A percentile compares a stretch with the other conserved stretches of the same genome.
Conservation (phyloP, 108 stramenopile genomes). For the Fistulifera pelliculosa region DNA sequence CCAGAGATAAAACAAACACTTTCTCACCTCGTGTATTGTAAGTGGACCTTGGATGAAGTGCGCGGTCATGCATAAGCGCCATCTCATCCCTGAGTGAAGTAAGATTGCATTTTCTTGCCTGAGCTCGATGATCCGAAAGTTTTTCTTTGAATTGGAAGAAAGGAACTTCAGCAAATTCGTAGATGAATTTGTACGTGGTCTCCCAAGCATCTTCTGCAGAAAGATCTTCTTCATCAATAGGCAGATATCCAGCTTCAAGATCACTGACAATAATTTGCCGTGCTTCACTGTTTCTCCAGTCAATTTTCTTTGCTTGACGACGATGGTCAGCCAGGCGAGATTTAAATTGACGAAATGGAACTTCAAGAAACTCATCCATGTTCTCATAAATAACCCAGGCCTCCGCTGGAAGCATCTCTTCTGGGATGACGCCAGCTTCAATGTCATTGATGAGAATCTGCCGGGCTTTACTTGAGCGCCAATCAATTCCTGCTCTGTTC, state of each 20-base stretch:
- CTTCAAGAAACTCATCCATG: constrained; percentile 3
- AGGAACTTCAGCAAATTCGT: constrained; percentile 1
- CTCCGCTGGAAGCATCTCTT: constrained; percentile 1
- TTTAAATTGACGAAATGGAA: constrained; percentile 9
- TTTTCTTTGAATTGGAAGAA: constrained; percentile 5
- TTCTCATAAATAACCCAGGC: constrained; percentile 2
- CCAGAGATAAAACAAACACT: too few species aligned
- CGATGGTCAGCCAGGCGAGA: constrained; percentile 6
- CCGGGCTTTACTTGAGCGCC: constrained; percentile 7
- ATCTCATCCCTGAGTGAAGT: too few species aligned
- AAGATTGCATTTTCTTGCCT: not conserved
- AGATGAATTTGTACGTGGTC: not conserved
- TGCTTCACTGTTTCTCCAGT: constrained; percentile 6
- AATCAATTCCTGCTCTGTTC: constrained; percentile 1
- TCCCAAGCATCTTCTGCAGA: constrained; percentile 7
- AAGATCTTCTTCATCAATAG: not conserved
- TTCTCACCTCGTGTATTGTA: too few species aligned
- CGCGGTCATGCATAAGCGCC: too few species aligned
- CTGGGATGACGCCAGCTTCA: not conserved
- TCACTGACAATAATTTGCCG: not conserved
- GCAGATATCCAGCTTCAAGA: not conserved
- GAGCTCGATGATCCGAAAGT: constrained; percentile 2
- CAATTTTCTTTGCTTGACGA: constrained; percentile 1
- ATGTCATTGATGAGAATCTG: constrained; percentile 4
- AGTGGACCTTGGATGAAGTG: too few species aligned